phyloP scores from a whole-genome alignment of 768 basidiomycete species.

The Polyporus arcularius region DNA sequence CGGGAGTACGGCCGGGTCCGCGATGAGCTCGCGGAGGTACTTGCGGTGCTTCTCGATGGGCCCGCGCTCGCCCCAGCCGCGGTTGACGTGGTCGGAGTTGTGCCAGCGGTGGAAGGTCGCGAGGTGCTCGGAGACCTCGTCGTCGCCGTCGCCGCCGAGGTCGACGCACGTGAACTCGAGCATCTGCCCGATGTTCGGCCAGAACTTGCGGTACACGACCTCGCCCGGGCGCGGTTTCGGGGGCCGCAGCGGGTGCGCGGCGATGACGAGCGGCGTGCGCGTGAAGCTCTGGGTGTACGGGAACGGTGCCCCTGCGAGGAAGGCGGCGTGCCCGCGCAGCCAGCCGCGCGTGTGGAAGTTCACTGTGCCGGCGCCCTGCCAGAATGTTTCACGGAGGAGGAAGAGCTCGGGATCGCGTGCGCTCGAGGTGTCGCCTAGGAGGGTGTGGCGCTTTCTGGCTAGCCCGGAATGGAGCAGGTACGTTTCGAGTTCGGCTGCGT shows the following conservation, averaged over 20 bases:
- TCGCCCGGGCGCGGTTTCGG: constrained; percentile 44
- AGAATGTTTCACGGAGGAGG: constrained; percentile 46
- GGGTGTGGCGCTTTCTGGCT: constrained; percentile 20
- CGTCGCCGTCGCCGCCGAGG: constrained; percentile 16
- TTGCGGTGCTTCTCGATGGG: constrained; percentile 43
- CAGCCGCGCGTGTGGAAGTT: constrained; percentile 32
- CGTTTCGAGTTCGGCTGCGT: constrained; percentile 32
- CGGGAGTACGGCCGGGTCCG: constrained; percentile 41
- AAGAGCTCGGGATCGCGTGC: constrained; percentile 33
- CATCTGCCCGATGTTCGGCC: constrained; percentile 35
- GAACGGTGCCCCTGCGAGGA: constrained; percentile 30
- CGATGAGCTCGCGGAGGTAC: constrained; percentile 38
- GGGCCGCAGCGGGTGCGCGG: constrained; percentile 54
- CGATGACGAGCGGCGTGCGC: constrained; percentile 45
- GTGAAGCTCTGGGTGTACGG: constrained; percentile 45
- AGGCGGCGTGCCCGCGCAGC: constrained; percentile 35
- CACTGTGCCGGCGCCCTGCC: constrained; percentile 50
- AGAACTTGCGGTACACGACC: constrained; percentile 41
- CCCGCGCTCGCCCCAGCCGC: constrained; percentile 48
- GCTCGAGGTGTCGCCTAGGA: constrained; percentile 11
- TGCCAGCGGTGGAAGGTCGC: constrained; percentile 51
- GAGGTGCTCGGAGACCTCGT: constrained; percentile 33
- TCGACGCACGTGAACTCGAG: constrained; percentile 34
- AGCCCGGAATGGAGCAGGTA: constrained; percentile 46
- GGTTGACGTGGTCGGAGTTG: constrained; percentile 47